Base-by-base conservation (phyloP, 2,329 filamentous ascomycete species). In the Lachnellula willkommii region DNA sequence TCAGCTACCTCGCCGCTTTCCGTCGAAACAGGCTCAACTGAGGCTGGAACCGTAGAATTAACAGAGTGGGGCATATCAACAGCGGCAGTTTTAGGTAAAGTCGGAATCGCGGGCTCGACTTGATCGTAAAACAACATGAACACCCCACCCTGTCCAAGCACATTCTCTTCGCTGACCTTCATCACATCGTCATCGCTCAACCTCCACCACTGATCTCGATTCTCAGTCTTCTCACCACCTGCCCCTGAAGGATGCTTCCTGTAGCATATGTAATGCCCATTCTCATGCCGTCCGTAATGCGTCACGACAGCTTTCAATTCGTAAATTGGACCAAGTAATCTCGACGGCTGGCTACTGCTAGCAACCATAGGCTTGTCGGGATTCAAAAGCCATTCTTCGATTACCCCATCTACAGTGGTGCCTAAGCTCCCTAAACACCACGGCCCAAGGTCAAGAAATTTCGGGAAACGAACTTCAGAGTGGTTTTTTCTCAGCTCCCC, bases 101-200 rank as follows among this genome's bases (percentile, higher is more conserved):
- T 50, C 28, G 49, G 50, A 11, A 43, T 24, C 20, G 63, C 61
- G 3, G 77, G 71, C 55, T 87, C 83, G 24, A 88, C 75, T 47
- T 82, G 83, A 69, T 99, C 93, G 70, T 97, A 99, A 70, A 97
- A 97, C 1, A 97, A 79, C 93, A 99, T 97, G 69, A 97, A 97
- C 0, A 92, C 93, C 1, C 90, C 90, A 35, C 68, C 85, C 63
- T 95, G 87, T 2, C 78, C 79, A 50, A 94, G 74, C 0, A 95
- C 89, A 28, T 81, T 79, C 11, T 85, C 79, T 69, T 96, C 89
- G 20, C 81, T 81, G 24, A 92, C 87, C 61, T 82, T 78, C 58
- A 78, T 82, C 7, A 97, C 92, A 60, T 88, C 85, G 58, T 96
- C 89, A 66, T 97, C 93, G 69, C 93, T 97, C 28, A 97, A 78